Evolutionary conservation across 2,329 filamentous ascomycete genomes (phyloP), one percentile per base, ranked within the genome.

Genomic region (Nothophoma quercina): DNA sequence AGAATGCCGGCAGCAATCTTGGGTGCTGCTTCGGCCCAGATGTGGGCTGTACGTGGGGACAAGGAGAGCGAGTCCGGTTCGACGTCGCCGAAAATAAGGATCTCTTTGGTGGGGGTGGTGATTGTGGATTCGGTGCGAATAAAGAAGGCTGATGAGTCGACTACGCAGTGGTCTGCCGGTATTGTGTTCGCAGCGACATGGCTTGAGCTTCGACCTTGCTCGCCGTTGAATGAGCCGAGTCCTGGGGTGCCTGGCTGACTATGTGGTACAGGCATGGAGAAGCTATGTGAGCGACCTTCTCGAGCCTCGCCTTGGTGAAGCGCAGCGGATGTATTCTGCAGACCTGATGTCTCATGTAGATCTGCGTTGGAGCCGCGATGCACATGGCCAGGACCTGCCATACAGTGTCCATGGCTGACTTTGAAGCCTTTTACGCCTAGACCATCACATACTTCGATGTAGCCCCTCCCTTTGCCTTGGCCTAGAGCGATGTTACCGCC

Each of bases 51-150:
- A 19, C 93, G 86, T 1, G 93, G 92, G 1, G 85, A 88, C 2
- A 93, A 75, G 0, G 91, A 96, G 21, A 98, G 76, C 7, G 86
- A 88, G 73, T 99, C 95, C 0, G 95, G 92, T 69, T 99, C 95
- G 29, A 98, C 90, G 62, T 99, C 95, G 15, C 95, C 95, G 70
- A 97, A 98, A 40, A 99, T 90, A 54, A 99, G 84, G 2, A 98
- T 85, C 74, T 99, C 93, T 19, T 64, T 67, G 34, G 71, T 68
- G 1, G 71, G 67, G 0, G 71, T 70, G 1, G 65, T 65, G 2
- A 64, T 49, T 4, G 69, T 65, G 1, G 77, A 71, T 26, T 88
- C 79, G 54, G 95, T 89, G 29, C 91, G 89, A 59, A 99, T 89
- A 74, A 99, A 98, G 75, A 93, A 98, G 0, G 91, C 93, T 15